Evolutionary conservation across 2,329 filamentous ascomycete genomes (phyloP).

Genomic region (Penicillium vulpinum): DNA sequence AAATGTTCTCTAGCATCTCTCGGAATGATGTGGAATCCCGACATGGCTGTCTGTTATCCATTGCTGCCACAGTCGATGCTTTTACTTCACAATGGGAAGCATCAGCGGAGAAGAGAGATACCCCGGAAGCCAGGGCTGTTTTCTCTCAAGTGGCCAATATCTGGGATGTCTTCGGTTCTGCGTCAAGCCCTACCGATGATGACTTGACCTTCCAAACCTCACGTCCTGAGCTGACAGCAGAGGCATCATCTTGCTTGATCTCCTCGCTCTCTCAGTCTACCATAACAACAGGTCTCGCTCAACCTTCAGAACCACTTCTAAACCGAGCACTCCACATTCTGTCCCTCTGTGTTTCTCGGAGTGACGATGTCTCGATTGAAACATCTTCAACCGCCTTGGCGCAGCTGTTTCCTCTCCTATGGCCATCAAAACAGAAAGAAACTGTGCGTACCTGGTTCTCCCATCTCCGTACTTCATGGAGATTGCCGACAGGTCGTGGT

Average conservation of each 20-base stretch:
- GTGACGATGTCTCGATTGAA: conserved; percentile 43
- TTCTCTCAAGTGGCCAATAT: conserved; percentile 29
- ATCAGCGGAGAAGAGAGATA: conserved; percentile 19
- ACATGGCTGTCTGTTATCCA: conserved; percentile 46
- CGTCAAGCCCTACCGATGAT: conserved; percentile 36
- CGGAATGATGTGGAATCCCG: conserved; percentile 44
- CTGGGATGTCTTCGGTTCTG: conserved; percentile 42
- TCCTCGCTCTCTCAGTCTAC: conserved; percentile 38
- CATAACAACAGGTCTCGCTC: conserved; percentile 9
- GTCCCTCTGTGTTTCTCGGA: conserved; percentile 41
- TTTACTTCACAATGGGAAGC: conserved; percentile 24
- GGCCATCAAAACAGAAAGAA: conserved; percentile 31
- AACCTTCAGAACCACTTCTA: conserved; percentile 26
- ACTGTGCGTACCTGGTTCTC: conserved; percentile 44
- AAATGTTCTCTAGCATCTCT: conserved; percentile 39
- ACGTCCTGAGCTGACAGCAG: conserved; percentile 45
- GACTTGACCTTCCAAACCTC: conserved; percentile 42
- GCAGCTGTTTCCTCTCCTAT: conserved; percentile 42
- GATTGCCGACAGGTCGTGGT: conserved; percentile 43
- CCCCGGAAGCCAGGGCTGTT: conserved; percentile 29
- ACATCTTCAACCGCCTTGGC: conserved; percentile 43
- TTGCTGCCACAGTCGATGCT: conserved; percentile 41
- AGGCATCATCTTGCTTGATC: conserved; percentile 43
- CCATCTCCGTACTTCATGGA: conserved; percentile 37
- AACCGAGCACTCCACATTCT: conserved; percentile 37